Evolutionary conservation across 768 basidiomycete genomes (phyloP).

Genomic region (Rossbeevera mucosa): DNA sequence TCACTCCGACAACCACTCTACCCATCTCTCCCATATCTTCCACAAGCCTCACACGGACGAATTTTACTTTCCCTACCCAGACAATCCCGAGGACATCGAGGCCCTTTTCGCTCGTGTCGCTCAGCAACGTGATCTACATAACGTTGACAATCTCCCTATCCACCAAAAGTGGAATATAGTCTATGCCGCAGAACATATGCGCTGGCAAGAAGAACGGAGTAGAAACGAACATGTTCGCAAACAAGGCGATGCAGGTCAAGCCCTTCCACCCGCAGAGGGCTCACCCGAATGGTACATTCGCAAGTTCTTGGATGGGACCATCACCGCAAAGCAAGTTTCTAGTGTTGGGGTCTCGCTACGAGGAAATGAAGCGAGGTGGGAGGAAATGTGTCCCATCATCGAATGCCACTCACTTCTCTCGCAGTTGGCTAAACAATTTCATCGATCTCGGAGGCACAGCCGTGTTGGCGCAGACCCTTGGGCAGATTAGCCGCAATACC

Average conservation of each 20-base stretch:
- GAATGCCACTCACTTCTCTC: constrained; percentile 15
- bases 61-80: constrained; percentile 76
- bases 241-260: constrained; percentile 55
- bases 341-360: constrained; percentile 74
- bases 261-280: constrained; percentile 52
- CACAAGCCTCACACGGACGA: constrained; percentile 50
- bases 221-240: constrained; percentile 58
- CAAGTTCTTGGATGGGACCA: constrained; percentile 82
- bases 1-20: constrained; percentile 46
- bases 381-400: constrained; percentile 4
- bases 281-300: constrained; percentile 92
- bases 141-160: constrained; percentile 55
- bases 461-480: constrained; percentile 75
- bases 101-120: constrained; percentile 74
- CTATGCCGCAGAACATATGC: constrained; percentile 72
- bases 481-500: constrained; percentile 70
- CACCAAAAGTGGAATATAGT: constrained; percentile 94
- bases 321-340: constrained; percentile 75
- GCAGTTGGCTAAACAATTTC: constrained; percentile 79
- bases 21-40: constrained; percentile 47
- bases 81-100: constrained; percentile 73
- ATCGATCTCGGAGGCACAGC: constrained; percentile 75
- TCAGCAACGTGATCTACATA: constrained; percentile 60
- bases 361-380: constrained; percentile 75
- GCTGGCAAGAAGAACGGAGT: constrained; percentile 70